These are phyloP conservation scores for Cladophialophora psammophila DNA, from an alignment of 2,329 filamentous ascomycete species.

Conservation along the genomic window DNA sequence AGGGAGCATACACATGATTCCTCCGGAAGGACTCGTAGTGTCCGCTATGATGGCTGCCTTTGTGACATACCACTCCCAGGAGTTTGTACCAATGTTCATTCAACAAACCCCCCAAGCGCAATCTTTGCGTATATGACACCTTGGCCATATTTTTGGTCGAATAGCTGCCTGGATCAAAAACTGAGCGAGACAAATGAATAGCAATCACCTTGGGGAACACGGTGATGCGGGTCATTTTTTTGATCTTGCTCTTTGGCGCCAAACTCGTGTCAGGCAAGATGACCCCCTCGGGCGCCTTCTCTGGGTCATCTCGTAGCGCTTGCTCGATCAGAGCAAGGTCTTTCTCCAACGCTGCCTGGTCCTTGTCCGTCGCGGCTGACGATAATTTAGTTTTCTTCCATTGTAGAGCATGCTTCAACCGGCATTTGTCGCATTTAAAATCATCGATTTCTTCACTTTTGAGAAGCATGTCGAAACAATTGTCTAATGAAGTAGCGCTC, in stretches of 20 bases:
- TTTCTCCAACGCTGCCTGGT: slow-evolving; percentile 60
- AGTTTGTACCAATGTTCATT: slow-evolving; percentile 82
- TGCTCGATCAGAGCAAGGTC: slow-evolving; percentile 71
- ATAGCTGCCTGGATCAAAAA: slow-evolving; percentile 77
- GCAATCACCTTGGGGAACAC: slow-evolving; percentile 88
- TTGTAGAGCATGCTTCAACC: slow-evolving; percentile 78
- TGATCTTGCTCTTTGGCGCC: slow-evolving; percentile 83
- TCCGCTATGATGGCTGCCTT: slow-evolving; percentile 92
- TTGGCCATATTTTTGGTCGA: slow-evolving; percentile 96
- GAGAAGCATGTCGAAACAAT: slow-evolving; percentile 91
- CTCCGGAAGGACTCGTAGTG: slow-evolving; percentile 97
- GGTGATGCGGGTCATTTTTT: slow-evolving; percentile 85
- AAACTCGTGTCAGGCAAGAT: slow-evolving; percentile 74
- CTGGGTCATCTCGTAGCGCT: slow-evolving; percentile 81
- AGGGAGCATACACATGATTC: slow-evolving; percentile 80
- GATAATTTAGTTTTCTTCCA: slow-evolving; percentile 67
- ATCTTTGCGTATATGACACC: slow-evolving; percentile 86
- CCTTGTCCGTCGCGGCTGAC: slow-evolving; percentile 61
- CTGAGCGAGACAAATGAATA: slow-evolving; percentile 90
- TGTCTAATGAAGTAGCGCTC: slow-evolving; percentile 78
- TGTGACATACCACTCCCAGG: slow-evolving; percentile 88
- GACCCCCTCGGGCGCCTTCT: slow-evolving; percentile 75
- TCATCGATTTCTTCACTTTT: slow-evolving; percentile 97
- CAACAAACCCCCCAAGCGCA: slow-evolving; percentile 81
- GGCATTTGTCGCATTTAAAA: slow-evolving; percentile 93